Evolutionary conservation across 768 basidiomycete genomes (phyloP).

Genomic region (Mycena alexandri): DNA sequence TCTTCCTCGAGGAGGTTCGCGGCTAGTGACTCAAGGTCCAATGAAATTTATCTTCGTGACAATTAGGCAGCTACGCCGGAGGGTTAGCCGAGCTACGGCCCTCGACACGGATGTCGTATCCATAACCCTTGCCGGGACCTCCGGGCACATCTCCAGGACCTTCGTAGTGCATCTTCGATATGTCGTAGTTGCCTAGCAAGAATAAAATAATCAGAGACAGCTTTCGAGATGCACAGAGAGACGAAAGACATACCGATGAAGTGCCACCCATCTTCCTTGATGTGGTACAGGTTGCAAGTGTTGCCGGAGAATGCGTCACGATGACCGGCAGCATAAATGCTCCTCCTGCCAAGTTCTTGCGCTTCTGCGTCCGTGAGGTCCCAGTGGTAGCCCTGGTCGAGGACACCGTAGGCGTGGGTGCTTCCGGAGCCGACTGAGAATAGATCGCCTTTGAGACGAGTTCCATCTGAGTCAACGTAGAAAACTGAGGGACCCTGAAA

Average conservation of each 20-base stretch:
- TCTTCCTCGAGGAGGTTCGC: not conserved
- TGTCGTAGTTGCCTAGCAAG: constrained; percentile 87
- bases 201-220: constrained; percentile 27
- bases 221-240: not conserved
- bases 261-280: constrained; percentile 94
- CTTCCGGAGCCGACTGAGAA: constrained; percentile 99
- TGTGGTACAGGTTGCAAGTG: constrained; percentile 95
- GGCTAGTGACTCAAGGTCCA: not conserved
- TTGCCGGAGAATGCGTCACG: constrained; percentile 97
- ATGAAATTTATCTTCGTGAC: constrained; percentile 15
- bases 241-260: constrained; percentile 83
- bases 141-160: constrained; percentile 80
- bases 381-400: constrained; percentile 96
- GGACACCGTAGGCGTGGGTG: constrained; percentile 98
- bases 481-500: constrained; percentile 90
- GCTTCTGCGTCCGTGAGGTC: constrained; percentile 94
- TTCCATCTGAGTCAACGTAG: constrained; percentile 98
- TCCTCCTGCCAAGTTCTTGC: constrained; percentile 91
- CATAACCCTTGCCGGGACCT: constrained; percentile 77
- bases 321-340: constrained; percentile 97
- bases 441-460: constrained; percentile 94
- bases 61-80: constrained; percentile 47
- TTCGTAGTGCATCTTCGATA: constrained; percentile 92
- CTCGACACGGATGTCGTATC: constrained; percentile 79
- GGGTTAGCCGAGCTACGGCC: constrained; percentile 68